Evolutionary conservation across 345 rosid genomes (phyloP), one percentile per base, ranked within the genome.

Genomic region (Moricandia moricandioides): DNA sequence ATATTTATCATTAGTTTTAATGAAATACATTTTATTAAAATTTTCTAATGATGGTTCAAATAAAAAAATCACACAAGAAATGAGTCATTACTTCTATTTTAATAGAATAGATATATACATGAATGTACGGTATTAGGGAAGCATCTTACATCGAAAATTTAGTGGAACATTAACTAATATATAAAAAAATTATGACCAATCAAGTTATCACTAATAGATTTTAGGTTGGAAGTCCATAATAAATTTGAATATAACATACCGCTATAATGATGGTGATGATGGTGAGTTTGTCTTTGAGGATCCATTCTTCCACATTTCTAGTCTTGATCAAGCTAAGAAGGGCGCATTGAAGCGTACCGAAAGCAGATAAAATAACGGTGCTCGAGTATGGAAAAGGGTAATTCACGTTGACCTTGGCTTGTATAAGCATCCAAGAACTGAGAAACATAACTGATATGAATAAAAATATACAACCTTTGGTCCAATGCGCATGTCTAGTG

Each of bases 321-420:
- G 62, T 79, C 7, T 75, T 67, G 54, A 81, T 80, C 55, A 86
- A 65, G 61, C 86, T 64, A 49, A 87, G 59, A 30, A 82, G 43
- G 39, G 86, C 88, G 27, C 86, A 82, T 18, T 89, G 94, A 60
- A 89, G 62, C 8, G 87, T 84, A 29, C 86, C 86, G 35, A 87
- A 87, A 34, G 76, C 71, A 17, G 91, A 83, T 76, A 87, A 62
- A 16, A 87, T 71, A 13, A 89, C 86, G 1, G 91, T 87, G 80
- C 88, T 84, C 1, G 93, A 87, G 73, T 86, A 89, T 51, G 83
- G 87, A 70, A 80, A 83, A 3, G 94, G 89, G 60, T 79, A 87
- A 10, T 45, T 80, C 74, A 45, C 74, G 62, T 88, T 84, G 56
- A 86, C 83, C 6, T 71, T 83, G 68, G 87, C 83, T 77, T 89